A percentile compares a stretch with the other conserved stretches of the same genome.
phyloP scores from a whole-genome alignment of 1,284 basidiomycete species.

The Sphaerobolus stellatus region DNA sequence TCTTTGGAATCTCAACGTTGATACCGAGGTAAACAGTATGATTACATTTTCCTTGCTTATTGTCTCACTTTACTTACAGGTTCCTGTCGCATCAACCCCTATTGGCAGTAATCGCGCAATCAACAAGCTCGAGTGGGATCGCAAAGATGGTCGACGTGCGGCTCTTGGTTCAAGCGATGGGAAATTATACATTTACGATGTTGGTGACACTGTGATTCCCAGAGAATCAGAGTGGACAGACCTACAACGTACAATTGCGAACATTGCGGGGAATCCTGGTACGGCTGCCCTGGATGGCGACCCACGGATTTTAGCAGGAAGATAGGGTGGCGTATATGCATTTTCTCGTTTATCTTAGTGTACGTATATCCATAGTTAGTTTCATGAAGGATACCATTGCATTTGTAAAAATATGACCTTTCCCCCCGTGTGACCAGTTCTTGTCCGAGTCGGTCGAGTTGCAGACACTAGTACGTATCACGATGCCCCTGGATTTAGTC shows the following conservation, averaged over 20 bases:
- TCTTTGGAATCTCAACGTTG: constrained; percentile 93
- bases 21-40: constrained; percentile 72
- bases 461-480: too few species aligned
- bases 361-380: too few species aligned
- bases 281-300: constrained; percentile 7
- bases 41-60: neutral
- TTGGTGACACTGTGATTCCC: constrained; percentile 85
- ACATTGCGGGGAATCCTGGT: constrained; percentile 38
- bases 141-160: constrained; percentile 78
- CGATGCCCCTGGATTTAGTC: too few species aligned
- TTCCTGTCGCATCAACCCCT: constrained; percentile 74
- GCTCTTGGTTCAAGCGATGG: constrained; percentile 93
- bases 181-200: constrained; percentile 89
- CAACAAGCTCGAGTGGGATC: constrained; percentile 95
- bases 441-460: too few species aligned
- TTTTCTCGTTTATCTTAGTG: too few species aligned
- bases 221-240: constrained; percentile 88
- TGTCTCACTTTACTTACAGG: constrained; percentile 46
- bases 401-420: too few species aligned
- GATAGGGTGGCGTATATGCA: constrained; percentile 3
- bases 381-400: too few species aligned
- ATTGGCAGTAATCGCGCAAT: constrained; percentile 77
- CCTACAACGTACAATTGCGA: constrained; percentile 76
- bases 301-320: constrained; percentile 6
- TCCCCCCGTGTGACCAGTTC: too few species aligned